These are phyloP conservation scores for Tylopilus subfusipes DNA, from an alignment of 768 basidiomycete genomes.

Conservation along the genomic window DNA sequence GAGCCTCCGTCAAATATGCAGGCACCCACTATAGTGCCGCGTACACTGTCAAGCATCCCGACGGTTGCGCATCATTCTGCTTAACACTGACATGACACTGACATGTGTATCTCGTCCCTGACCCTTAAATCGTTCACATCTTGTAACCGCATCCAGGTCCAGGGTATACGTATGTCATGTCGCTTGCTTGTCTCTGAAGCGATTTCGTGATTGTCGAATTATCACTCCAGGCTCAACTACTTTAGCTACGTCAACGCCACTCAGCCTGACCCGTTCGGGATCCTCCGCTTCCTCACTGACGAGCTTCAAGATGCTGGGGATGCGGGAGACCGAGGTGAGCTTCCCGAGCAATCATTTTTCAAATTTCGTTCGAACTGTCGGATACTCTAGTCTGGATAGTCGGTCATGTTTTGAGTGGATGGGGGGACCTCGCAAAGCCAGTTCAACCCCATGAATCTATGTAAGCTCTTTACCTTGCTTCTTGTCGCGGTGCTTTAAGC, in stretches of 20 bases:
- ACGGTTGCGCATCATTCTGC: slow-evolving; percentile 48
- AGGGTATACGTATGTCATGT: slow-evolving; percentile 35
- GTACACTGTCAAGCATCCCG: slow-evolving; percentile 41
- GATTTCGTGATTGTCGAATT: neutral
- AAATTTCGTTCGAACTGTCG: neutral
- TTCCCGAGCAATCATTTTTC: neutral
- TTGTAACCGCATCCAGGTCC: too few species aligned
- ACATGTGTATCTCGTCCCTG: slow-evolving; percentile 41
- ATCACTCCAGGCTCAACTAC: slow-evolving; percentile 36
- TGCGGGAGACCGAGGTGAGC: slow-evolving; percentile 40
- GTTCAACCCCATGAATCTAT: slow-evolving; percentile 42
- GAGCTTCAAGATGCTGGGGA: slow-evolving; percentile 54
- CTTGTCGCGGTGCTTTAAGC: neutral
- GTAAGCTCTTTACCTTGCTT: slow-evolving; percentile 27
- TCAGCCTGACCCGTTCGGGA: slow-evolving; percentile 44
- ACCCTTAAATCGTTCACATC: neutral
- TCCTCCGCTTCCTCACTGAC: slow-evolving; percentile 48
- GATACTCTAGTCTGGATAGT: slow-evolving; percentile 46
- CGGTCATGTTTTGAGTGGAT: slow-evolving; percentile 49
- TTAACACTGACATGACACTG: slow-evolving; percentile 52
- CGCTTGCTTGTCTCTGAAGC: neutral
- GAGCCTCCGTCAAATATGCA: slow-evolving; percentile 35
- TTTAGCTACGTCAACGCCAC: slow-evolving; percentile 49
- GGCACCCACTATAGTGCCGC: slow-evolving; percentile 46
- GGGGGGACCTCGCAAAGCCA: slow-evolving; percentile 42